A percentile compares a stretch with the other conserved stretches of the same genome.
Evolutionary conservation across 140 eudicot genomes (phyloP).

Genomic region (Ambrosia hybrid): DNA sequence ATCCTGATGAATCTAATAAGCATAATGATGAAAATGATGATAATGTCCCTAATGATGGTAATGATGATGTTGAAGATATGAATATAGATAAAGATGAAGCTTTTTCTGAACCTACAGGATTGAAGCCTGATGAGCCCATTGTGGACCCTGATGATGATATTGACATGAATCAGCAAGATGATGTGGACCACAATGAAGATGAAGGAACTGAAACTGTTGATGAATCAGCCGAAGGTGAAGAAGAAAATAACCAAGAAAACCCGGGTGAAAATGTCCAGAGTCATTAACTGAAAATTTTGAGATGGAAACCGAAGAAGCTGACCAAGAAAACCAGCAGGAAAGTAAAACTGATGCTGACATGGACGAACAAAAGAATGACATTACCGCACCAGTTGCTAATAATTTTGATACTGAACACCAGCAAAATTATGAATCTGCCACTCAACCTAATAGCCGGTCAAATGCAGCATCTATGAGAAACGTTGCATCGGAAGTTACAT

Average conservation of each 20-base stretch:
- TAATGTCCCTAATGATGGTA: conserved; percentile 33
- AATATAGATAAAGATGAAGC: conserved; percentile 68
- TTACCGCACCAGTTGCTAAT: conserved; percentile 25
- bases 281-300: conserved; percentile 37
- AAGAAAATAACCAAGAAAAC: conserved; percentile 39
- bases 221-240: conserved; percentile 47
- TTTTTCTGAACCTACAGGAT: conserved; percentile 60
- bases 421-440: conserved; percentile 46
- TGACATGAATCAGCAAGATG: conserved; percentile 62
- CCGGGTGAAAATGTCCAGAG: conserved; percentile 36
- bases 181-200: conserved; percentile 54
- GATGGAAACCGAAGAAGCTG: conserved; percentile 30
- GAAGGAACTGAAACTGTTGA: conserved; percentile 40
- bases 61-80: conserved; percentile 57
- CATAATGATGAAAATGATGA: conserved; percentile 46
- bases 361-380: conserved; percentile 45
- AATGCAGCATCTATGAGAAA: conserved; percentile 39
- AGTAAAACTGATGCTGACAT: conserved; percentile 36
- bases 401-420: conserved; percentile 26
- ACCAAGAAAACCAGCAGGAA: conserved; percentile 36
- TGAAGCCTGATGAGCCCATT: conserved; percentile 57
- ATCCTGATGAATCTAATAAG: conserved; percentile 45
- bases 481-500: conserved; percentile 53
- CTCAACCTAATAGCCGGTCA: conserved; percentile 48
- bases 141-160: conserved; percentile 48